A percentile compares a stretch with the other conserved stretches of the same genome.
These are phyloP conservation scores for Hypoxylon sp. DNA, from an alignment of 2,329 filamentous ascomycete genomes.

Conservation along the genomic window DNA sequence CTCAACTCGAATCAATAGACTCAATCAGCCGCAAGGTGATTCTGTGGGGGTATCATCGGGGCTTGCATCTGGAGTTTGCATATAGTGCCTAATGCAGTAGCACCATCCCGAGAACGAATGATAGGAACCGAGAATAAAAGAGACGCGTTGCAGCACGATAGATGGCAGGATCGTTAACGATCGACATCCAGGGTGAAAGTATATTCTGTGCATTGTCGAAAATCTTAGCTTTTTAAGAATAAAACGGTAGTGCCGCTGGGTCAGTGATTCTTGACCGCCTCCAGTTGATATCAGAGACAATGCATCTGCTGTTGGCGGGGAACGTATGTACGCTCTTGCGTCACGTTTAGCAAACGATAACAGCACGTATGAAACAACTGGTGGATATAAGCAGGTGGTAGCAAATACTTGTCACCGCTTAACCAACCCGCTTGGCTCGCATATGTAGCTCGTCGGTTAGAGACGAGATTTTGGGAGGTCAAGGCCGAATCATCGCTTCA, in stretches of 20 bases:
- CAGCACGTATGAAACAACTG: constrained; percentile 29
- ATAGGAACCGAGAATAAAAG: constrained; percentile 7
- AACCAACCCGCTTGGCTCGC: constrained; percentile 22
- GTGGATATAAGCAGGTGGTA: constrained; percentile 30
- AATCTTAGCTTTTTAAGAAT: constrained; percentile 1
- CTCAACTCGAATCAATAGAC: constrained; percentile 24
- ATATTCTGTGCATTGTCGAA: no score
- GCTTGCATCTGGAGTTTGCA: constrained; percentile 36
- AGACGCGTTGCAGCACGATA: constrained; percentile 19
- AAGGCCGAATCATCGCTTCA: constrained; percentile 30
- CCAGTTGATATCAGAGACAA: constrained; percentile 21
- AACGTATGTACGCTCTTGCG: constrained; percentile 26
- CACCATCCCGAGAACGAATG: constrained; percentile 21
- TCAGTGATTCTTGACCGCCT: constrained; percentile 33
- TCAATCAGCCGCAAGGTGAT: constrained; percentile 36
- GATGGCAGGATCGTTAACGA: constrained; percentile 27
- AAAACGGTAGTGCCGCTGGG: constrained; percentile 5
- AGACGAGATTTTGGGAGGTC: constrained; percentile 24
- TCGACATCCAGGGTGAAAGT: constrained; percentile 30
- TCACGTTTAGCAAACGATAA: constrained; percentile 33
- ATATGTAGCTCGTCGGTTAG: constrained; percentile 33
- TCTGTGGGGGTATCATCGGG: constrained; percentile 30
- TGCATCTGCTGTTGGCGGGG: constrained; percentile 15
- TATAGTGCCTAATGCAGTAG: constrained; percentile 27
- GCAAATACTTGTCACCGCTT: constrained; percentile 17